Evolutionary conservation across 805 yeast species (phyloP).

Genomic region (Schwanniomyces polymorphus): DNA sequence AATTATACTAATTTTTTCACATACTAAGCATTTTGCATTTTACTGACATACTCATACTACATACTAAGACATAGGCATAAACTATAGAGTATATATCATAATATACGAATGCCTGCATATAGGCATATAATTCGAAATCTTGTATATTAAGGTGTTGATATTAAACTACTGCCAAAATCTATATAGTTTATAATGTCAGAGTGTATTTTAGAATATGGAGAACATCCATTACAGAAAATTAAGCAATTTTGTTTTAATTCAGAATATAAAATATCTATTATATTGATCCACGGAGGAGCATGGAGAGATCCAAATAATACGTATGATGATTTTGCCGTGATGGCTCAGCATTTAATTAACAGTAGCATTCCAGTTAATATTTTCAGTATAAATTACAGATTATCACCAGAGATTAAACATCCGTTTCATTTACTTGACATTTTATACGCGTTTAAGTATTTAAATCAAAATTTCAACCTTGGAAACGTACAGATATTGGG

Average conservation of each 20-base stretch:
- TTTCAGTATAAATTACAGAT: conserved; percentile 56
- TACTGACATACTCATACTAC: no score
- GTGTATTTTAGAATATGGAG: conserved; percentile 23
- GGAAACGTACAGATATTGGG: conserved; percentile 47
- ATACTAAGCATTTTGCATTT: not conserved
- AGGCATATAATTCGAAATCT: not conserved
- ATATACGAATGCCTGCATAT: conserved; percentile 1
- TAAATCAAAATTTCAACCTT: conserved; percentile 21
- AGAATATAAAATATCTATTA: conserved; percentile 26
- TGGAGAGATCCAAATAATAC: conserved; percentile 77
- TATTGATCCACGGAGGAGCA: conserved; percentile 85
- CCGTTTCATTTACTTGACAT: conserved; percentile 66
- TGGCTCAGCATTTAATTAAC: conserved; percentile 18
- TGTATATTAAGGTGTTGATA: not conserved
- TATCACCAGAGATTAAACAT: conserved; percentile 61
- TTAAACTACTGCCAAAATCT: no score
- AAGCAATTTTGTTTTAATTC: conserved; percentile 22
- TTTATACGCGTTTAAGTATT: conserved; percentile 36
- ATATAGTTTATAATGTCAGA: not conserved
- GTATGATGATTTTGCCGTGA: conserved; percentile 47
- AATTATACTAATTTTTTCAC: not conserved
- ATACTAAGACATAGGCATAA: not conserved
- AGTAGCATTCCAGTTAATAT: conserved; percentile 12
- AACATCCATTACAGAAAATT: conserved; percentile 29
- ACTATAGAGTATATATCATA: not conserved